Conservation (phyloP, 176 grass and related monocot genomes). For the Alopecurus myosuroides region DNA sequence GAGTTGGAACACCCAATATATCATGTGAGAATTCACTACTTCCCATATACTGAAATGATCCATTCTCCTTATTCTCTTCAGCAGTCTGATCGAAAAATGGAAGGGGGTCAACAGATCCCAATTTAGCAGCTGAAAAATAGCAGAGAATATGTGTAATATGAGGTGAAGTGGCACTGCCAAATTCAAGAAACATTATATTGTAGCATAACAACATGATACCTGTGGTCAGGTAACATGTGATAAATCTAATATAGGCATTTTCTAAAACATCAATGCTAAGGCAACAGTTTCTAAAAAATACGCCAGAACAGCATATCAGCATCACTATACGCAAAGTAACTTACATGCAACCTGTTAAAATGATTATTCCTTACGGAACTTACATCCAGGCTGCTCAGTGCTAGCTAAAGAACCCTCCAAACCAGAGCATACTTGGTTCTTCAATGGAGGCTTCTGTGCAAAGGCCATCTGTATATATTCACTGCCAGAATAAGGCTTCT, state of each 20-base stretch:
- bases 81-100: conserved; percentile 61
- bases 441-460: conserved; percentile 52
- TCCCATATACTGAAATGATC: conserved; percentile 33
- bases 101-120: conserved; percentile 35
- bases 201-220: neutral
- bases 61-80: conserved; percentile 34
- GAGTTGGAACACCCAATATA: conserved; percentile 70
- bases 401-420: conserved; percentile 30
- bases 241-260: too few relatives aligned
- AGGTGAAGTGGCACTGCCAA: neutral
- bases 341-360: conserved; percentile 15
- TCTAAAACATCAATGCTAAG: neutral
- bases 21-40: conserved; percentile 28
- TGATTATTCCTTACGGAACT: conserved; percentile 1
- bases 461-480: conserved; percentile 53
- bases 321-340: neutral
- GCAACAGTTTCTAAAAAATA: neutral
- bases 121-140: conserved; percentile 49
- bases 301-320: neutral
- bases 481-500: conserved; percentile 16
- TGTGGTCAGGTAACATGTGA: conserved; percentile 20
- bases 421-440: conserved; percentile 42
- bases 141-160: conserved; percentile 4
- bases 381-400: conserved; percentile 19
- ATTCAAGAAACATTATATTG: conserved; percentile 1